Evolutionary conservation across 495 filamentous ascomycete species (phyloP).

Genomic region (Lasiosphaeria ovina): DNA sequence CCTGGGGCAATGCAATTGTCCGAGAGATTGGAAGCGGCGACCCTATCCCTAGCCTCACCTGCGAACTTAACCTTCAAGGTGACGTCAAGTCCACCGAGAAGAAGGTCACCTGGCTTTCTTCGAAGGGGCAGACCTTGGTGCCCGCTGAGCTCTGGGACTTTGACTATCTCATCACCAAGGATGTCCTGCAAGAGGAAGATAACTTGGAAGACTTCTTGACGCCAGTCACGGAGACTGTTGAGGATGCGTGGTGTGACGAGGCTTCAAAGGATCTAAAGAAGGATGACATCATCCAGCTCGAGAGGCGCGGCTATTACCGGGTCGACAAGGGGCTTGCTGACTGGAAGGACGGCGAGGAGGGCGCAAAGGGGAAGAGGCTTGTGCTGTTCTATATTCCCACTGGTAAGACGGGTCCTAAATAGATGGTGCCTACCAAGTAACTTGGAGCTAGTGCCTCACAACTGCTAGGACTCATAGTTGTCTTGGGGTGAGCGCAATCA

Average conservation of each 20-base stretch:
- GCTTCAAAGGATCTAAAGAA: conserved; percentile 73
- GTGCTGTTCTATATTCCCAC: conserved; percentile 80
- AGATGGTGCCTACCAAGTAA: neutral
- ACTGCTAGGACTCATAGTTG: neutral
- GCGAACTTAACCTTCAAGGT: conserved; percentile 80
- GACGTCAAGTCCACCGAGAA: conserved; percentile 93
- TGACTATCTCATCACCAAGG: conserved; percentile 89
- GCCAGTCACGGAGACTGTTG: conserved; percentile 70
- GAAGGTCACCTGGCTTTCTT: conserved; percentile 89
- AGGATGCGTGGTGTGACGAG: conserved; percentile 73
- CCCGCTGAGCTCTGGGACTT: conserved; percentile 86
- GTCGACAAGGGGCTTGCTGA: conserved; percentile 58
- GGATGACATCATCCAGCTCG: conserved; percentile 90
- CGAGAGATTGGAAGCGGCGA: conserved; percentile 53
- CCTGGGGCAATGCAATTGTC: conserved; percentile 90
- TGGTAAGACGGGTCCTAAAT: conserved; percentile 34
- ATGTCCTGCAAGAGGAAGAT: conserved; percentile 80
- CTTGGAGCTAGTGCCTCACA: neutral
- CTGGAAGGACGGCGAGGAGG: conserved; percentile 44
- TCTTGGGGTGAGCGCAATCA: neutral
- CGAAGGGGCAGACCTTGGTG: conserved; percentile 69
- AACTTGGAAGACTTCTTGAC: conserved; percentile 77
- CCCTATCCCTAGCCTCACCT: conserved; percentile 63
- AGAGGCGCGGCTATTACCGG: conserved; percentile 87
- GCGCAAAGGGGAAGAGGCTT: conserved; percentile 56